Evolutionary conservation across 495 filamentous ascomycete species (phyloP).

Genomic region (Sabuloglossum arenarium): DNA sequence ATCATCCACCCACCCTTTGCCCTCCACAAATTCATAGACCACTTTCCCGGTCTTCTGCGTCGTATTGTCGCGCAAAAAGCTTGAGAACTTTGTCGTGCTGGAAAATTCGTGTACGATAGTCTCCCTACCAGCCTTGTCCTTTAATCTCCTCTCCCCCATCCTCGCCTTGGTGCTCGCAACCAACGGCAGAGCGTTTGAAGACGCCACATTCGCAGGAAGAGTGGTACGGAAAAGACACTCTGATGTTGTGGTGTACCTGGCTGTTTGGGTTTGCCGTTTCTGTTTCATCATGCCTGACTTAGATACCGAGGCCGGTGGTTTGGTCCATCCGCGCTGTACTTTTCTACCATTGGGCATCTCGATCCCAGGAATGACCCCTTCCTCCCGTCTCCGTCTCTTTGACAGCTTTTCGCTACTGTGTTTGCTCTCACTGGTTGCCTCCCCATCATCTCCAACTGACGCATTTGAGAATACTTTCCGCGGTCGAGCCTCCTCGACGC

Average conservation of each 20-base stretch:
- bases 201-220: slow-evolving; percentile 36
- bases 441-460: neutral
- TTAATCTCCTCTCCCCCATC: slow-evolving; percentile 31
- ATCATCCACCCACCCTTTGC: slow-evolving; percentile 74
- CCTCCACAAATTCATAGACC: slow-evolving; percentile 40
- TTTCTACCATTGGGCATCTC: slow-evolving; percentile 52
- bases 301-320: slow-evolving; percentile 20
- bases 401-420: slow-evolving; percentile 16
- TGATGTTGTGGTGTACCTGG: slow-evolving; percentile 55
- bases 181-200: slow-evolving; percentile 2
- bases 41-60: slow-evolving; percentile 19
- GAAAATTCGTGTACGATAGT: slow-evolving; percentile 62
- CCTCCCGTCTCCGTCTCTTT: slow-evolving; percentile 24
- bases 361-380: slow-evolving; percentile 42
- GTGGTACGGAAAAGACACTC: slow-evolving; percentile 73
- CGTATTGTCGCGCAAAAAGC: slow-evolving; percentile 33
- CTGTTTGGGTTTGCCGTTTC: slow-evolving; percentile 25
- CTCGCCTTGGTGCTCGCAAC: slow-evolving; percentile 18
- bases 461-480: neutral
- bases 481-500: slow-evolving; percentile 56
- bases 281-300: slow-evolving; percentile 11
- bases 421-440: slow-evolving; percentile 8
- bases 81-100: slow-evolving; percentile 55
- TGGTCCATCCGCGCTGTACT: slow-evolving; percentile 84
- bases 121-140: slow-evolving; percentile 27